Percentiles rank a stretch among this genome's conserved stretches.
phyloP scores from a whole-genome alignment of 176 grass and related monocot species.

The Leersia perrieri region DNA sequence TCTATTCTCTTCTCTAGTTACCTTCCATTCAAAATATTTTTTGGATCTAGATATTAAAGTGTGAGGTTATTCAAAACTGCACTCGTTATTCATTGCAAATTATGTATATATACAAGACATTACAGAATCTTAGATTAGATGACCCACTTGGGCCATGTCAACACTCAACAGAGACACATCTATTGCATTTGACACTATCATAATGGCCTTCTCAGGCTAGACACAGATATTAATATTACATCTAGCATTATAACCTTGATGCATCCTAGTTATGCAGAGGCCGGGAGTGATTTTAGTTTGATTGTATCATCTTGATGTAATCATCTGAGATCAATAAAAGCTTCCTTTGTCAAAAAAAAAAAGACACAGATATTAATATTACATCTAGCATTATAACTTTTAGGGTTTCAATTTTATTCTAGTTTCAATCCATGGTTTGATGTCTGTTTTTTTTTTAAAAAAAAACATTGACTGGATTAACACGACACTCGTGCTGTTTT shows the following conservation, averaged over 20 bases:
- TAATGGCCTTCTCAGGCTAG: not conserved
- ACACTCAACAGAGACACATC: not conserved
- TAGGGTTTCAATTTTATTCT: not conserved
- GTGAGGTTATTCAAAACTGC: not conserved
- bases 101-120: not conserved
- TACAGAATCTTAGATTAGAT: not conserved
- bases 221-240: not conserved
- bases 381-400: not conserved
- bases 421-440: not conserved
- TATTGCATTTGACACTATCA: not conserved
- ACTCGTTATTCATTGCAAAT: not conserved
- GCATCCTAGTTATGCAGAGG: no score
- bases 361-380: no score
- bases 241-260: not conserved
- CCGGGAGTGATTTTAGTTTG: no score
- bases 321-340: no score
- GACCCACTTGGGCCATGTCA: not conserved
- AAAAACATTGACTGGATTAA: not conserved
- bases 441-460: no score
- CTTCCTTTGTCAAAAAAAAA: no score
- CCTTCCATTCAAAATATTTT: constrained; percentile 23
- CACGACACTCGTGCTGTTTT: not conserved
- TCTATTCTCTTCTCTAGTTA: constrained; percentile 10
- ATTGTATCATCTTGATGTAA: no score
- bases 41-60: not conserved